These are phyloP conservation scores for Fusarium lateritium DNA, from an alignment of 2,329 filamentous ascomycete genomes.

Conservation along the genomic window DNA sequence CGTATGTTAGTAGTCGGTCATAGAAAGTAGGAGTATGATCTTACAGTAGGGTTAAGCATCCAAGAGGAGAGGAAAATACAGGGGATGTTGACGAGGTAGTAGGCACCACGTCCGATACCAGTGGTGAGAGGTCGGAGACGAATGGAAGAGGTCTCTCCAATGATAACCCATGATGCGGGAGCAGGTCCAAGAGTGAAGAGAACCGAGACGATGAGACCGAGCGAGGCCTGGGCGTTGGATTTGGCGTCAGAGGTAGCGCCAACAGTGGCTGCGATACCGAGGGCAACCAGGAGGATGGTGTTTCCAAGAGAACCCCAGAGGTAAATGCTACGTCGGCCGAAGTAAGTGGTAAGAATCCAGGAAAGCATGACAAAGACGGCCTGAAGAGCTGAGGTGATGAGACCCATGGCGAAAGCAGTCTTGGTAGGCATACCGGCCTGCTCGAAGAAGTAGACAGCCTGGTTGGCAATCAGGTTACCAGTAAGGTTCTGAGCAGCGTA, in stretches of 20 bases:
- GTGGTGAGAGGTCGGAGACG: constrained; percentile 76
- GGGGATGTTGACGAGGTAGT: constrained; percentile 76
- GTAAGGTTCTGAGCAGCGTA: constrained; percentile 73
- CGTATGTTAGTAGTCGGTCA: constrained; percentile 45
- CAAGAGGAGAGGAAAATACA: constrained; percentile 74
- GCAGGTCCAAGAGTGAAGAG: constrained; percentile 74
- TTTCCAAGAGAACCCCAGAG: constrained; percentile 72
- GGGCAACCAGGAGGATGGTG: constrained; percentile 66
- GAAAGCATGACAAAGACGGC: constrained; percentile 75
- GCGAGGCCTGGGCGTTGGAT: constrained; percentile 70
- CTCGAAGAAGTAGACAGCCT: constrained; percentile 72
- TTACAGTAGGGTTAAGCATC: constrained; percentile 70
- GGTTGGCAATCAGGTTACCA: constrained; percentile 73
- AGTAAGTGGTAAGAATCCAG: constrained; percentile 75
- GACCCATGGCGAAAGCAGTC: constrained; percentile 72
- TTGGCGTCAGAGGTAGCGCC: constrained; percentile 53
- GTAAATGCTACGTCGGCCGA: constrained; percentile 76
- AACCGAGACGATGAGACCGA: constrained; percentile 76
- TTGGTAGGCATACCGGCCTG: constrained; percentile 71
- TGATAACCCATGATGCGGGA: constrained; percentile 76
- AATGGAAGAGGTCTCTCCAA: constrained; percentile 76
- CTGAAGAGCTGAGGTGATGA: constrained; percentile 76
- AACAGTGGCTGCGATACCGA: constrained; percentile 72
- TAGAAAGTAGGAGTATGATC: constrained; percentile 17
- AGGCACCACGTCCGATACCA: constrained; percentile 73